Base-by-base conservation (phyloP, 176 grass and related monocot species). In the Raddia guianensis region DNA sequence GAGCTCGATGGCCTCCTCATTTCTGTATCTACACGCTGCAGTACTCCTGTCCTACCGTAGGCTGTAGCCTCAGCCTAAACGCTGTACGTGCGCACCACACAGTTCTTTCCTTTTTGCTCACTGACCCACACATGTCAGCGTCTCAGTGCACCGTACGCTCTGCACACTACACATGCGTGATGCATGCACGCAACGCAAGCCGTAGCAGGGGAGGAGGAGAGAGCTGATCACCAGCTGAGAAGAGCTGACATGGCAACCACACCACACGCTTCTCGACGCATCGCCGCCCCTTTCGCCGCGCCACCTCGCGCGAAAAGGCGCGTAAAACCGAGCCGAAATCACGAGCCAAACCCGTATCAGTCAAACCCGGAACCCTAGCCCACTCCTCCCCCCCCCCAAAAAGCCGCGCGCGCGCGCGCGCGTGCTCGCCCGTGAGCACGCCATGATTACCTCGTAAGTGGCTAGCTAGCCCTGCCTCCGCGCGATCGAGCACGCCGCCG, bases 381-480 rank as follows among this genome's bases (percentile, higher is more conserved):
- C 27, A 27, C 27, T 27, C 27, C 27, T 27, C 27, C 27, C 27
- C 59, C n/a, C n/a, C 12, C 59, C 63, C 6, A 65, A 47, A 85
- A 49, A 40, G 42, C 0, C 46, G 55, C 3, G 67, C 83, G 20
- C 48, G 66, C 46, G 55, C 3, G 67, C 83, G 20, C 48, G 66
- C 68, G 19, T 27, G 73, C 47, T 68, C 33, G 50, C 77, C 2
- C 3, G 16, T 19, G 20, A 12, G 49, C 62, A 6, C 19, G 71
- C 7, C 55, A 76, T 87, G 79, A 82, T 87, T 71, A 77, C 85
- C 85, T 77, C 65, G 66, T 87, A 57, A 87, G 50, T 46, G 64
- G 60, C 60, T 40, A 27, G 27, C 27, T 27, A n/a, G n/a, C n/a
- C 27, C 0, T 40, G 37, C 37, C 37, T 65, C 34, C 2, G 5